Conservation (phyloP, 257 asterid species). For the Pogostemon cablin region DNA sequence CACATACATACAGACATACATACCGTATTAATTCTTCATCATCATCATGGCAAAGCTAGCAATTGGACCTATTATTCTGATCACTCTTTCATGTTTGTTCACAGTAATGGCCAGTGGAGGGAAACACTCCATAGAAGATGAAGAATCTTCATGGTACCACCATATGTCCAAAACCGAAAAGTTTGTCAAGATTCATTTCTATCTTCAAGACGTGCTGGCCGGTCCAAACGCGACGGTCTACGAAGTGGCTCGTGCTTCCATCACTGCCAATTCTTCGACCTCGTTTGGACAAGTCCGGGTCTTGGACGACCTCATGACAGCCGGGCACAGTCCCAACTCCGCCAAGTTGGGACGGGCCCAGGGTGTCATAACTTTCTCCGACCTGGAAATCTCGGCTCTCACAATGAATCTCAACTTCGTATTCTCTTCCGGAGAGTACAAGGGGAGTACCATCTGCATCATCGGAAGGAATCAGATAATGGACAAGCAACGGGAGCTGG, state of each 20-base stretch:
- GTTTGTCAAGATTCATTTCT: slow-evolving; percentile 24
- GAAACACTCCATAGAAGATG: neutral
- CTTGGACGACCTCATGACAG: slow-evolving; percentile 35
- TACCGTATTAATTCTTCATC: no score
- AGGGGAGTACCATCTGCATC: neutral
- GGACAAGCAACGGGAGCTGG: slow-evolving; percentile 11
- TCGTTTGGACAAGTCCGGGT: slow-evolving; percentile 41
- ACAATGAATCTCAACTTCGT: slow-evolving; percentile 1
- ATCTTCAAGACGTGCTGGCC: slow-evolving; percentile 36
- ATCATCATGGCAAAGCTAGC: neutral
- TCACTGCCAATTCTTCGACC: slow-evolving; percentile 34
- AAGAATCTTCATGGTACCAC: neutral
- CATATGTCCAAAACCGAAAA: neutral
- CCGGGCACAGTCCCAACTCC: slow-evolving; percentile 10
- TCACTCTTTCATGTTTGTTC: neutral
- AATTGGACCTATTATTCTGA: neutral
- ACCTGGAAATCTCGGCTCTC: neutral
- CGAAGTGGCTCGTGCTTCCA: slow-evolving; percentile 46
- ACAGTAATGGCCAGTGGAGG: neutral
- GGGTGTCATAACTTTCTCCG: slow-evolving; percentile 8
- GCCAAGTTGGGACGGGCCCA: slow-evolving; percentile 4
- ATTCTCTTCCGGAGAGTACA: neutral
- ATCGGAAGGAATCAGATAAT: neutral
- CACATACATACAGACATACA: no score
- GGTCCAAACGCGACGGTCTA: slow-evolving; percentile 30